phyloP scores from a whole-genome alignment of 2,329 filamentous ascomycete species.

The Eutypella sp. region DNA sequence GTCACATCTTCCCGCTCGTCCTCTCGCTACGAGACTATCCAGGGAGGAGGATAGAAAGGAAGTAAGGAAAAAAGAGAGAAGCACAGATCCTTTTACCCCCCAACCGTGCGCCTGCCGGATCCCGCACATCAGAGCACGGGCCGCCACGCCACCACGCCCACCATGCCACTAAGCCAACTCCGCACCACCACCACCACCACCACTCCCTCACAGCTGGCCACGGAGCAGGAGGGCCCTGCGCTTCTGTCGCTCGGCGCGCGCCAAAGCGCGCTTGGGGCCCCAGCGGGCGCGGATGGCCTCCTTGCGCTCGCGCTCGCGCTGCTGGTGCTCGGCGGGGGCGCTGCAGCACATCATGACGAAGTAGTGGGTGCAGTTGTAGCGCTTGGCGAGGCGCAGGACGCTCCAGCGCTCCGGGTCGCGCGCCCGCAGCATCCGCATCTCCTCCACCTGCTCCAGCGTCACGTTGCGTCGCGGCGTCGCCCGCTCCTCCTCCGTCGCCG shows the following conservation, averaged over 20 bases:
- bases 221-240: constrained; percentile 48
- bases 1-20: too few relatives aligned
- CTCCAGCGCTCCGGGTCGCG: constrained; percentile 53
- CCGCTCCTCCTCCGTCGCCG: constrained; percentile 1
- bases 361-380: constrained; percentile 50
- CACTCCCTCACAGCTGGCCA: constrained; percentile 40
- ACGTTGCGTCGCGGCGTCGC: constrained; percentile 35
- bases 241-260: constrained; percentile 50
- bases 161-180: not conserved
- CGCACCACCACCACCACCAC: not conserved
- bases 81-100: too few relatives aligned
- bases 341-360: constrained; percentile 57
- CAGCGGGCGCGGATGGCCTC: constrained; percentile 49
- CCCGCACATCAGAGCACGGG: not conserved
- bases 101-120: too few relatives aligned
- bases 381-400: constrained; percentile 45
- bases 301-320: constrained; percentile 38
- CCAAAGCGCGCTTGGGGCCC: constrained; percentile 51
- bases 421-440: constrained; percentile 52
- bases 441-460: constrained; percentile 48
- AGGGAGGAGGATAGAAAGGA: too few relatives aligned
- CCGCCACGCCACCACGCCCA: not conserved
- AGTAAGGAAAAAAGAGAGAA: too few relatives aligned
- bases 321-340: constrained; percentile 42
- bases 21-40: too few relatives aligned